Conservation (phyloP, 257 asterid genomes). For the Rubia yunnanensis region DNA sequence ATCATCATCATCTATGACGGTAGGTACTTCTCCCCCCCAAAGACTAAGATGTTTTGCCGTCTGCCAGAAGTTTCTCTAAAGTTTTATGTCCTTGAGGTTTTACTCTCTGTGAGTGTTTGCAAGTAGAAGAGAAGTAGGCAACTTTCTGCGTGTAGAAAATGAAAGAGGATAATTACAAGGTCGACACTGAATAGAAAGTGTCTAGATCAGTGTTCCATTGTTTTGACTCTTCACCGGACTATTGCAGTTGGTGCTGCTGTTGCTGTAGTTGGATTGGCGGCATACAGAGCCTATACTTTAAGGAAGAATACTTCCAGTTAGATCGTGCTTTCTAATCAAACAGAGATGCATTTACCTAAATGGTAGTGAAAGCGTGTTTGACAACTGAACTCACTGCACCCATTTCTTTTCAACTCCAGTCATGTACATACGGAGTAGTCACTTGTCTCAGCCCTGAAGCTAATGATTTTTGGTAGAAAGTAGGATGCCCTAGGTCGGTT, state of each 20-base stretch:
- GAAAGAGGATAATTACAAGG: not conserved
- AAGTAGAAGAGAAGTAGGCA: not conserved
- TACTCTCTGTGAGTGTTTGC: slow-evolving; percentile 1
- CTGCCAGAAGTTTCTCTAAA: not conserved
- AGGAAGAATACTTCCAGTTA: slow-evolving; percentile 61
- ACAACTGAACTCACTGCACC: not conserved
- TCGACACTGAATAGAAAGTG: not conserved
- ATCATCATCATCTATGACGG: no score
- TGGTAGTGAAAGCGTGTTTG: not conserved
- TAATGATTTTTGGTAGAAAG: not conserved
- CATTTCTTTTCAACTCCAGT: not conserved
- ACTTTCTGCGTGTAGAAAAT: not conserved
- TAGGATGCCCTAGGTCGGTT: not conserved
- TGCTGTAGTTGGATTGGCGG: slow-evolving; percentile 74
- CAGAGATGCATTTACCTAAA: not conserved
- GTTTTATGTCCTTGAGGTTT: not conserved
- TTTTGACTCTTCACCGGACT: slow-evolving; percentile 9
- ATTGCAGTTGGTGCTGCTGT: slow-evolving; percentile 85
- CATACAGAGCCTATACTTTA: slow-evolving; percentile 69
- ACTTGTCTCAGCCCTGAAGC: not conserved
- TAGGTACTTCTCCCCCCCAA: no score
- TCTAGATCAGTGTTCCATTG: not conserved
- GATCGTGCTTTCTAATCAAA: slow-evolving; percentile 11
- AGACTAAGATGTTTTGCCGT: not conserved
- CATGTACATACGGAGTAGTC: slow-evolving; percentile 3